A percentile compares a stretch with the other conserved stretches of the same genome.
Evolutionary conservation across 306 rosid species (phyloP).

Genomic region (Quercus variabilis): DNA sequence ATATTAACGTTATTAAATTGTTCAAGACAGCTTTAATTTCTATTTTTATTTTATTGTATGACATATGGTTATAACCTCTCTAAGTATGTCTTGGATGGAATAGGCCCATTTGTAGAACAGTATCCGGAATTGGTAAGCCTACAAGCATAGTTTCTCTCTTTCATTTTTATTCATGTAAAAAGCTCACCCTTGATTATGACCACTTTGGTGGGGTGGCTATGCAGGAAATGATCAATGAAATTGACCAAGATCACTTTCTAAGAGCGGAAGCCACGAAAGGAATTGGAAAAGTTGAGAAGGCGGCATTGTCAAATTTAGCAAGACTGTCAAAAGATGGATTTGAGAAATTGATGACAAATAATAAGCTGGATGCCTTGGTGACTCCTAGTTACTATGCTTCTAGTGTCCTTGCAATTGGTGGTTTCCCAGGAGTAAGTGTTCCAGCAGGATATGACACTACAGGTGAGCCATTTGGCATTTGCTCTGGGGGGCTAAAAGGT

Average conservation of each 20-base stretch:
- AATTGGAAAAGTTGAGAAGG: conserved; percentile 11
- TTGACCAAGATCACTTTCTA: conserved; percentile 24
- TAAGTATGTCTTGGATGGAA: conserved; percentile 1
- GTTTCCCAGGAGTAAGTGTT: conserved; percentile 38
- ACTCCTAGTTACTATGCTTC: conserved; percentile 23
- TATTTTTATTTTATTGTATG: no score
- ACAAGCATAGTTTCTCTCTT: not conserved
- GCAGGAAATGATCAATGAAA: conserved; percentile 14
- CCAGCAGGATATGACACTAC: conserved; percentile 34
- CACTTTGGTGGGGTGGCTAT: not conserved
- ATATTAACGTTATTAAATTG: no score
- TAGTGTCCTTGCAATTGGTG: conserved; percentile 38
- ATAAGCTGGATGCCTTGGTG: conserved; percentile 30
- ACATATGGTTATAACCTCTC: no score
- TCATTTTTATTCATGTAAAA: not conserved
- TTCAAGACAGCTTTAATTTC: no score
- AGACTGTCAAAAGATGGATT: conserved; percentile 29
- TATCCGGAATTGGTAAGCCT: conserved; percentile 33
- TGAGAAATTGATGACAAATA: conserved; percentile 32
- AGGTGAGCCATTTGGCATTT: conserved; percentile 36
- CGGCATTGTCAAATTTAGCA: conserved; percentile 9
- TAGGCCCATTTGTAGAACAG: conserved; percentile 66
- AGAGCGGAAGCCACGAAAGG: conserved; percentile 20
- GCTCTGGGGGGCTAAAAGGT: conserved; percentile 38
- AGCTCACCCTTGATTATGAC: not conserved